Conservation (phyloP, 768 basidiomycete species). For the Lactarius psammicola region DNA sequence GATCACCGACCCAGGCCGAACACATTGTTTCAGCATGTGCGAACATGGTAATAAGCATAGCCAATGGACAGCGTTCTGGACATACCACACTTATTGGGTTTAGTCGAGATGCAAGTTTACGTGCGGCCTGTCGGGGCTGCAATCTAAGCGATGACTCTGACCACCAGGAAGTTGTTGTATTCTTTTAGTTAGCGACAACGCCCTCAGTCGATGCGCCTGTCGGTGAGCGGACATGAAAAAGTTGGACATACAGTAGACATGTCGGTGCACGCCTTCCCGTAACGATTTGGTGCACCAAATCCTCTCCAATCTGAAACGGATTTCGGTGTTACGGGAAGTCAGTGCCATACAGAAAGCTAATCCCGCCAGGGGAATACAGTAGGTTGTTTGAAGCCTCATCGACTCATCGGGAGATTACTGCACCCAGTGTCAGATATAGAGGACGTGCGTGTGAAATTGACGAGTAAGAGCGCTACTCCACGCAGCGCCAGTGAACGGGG, state of each 20-base stretch:
- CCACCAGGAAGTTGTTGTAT: background rate
- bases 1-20: background rate
- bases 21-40: background rate
- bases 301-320: too few relatives aligned
- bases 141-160: background rate
- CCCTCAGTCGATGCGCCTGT: background rate
- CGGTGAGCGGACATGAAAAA: background rate
- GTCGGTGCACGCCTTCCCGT: background rate
- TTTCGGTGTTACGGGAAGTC: too few relatives aligned
- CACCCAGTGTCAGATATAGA: background rate
- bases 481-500: background rate
- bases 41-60: background rate
- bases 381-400: background rate
- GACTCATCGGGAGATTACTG: background rate
- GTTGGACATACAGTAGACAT: background rate
- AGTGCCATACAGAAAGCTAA: too few relatives aligned
- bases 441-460: background rate
- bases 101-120: background rate
- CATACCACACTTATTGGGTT: background rate
- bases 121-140: background rate
- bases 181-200: constrained; percentile 1
- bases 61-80: background rate
- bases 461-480: too few relatives aligned
- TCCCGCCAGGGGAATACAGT: background rate
- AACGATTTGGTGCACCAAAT: background rate